Percentiles rank a stretch among this genome's conserved stretches.
Conservation (phyloP, 169 alveolate genomes). For the Fabrea salina region DNA sequence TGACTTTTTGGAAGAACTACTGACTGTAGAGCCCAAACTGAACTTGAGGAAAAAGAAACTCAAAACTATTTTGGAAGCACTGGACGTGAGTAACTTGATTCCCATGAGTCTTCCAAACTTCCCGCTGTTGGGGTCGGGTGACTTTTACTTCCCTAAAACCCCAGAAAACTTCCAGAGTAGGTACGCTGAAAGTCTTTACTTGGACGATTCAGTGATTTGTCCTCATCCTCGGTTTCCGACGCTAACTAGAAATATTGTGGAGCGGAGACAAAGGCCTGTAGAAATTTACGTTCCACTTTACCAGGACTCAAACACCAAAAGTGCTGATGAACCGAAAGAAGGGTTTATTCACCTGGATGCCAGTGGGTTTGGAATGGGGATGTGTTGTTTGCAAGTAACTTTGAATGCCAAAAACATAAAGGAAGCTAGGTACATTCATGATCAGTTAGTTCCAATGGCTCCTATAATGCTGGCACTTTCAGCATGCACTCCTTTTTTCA, state of each 20-base stretch:
- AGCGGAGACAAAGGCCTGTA: constrained; percentile 52
- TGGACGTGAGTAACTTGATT: not conserved
- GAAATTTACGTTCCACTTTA: constrained; percentile 70
- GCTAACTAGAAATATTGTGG: constrained; percentile 81
- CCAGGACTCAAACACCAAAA: constrained; percentile 66
- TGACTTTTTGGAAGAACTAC: constrained; percentile 1
- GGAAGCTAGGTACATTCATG: constrained; percentile 91
- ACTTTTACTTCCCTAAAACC: constrained; percentile 8
- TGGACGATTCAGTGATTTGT: constrained; percentile 82
- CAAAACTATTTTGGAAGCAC: not conserved
- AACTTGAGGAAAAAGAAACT: constrained; percentile 25
- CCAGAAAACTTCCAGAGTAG: not conserved
- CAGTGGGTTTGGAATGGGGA: constrained; percentile 96
- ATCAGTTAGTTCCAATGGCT: constrained; percentile 89
- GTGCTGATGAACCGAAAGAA: constrained; percentile 72
- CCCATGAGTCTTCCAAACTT: constrained; percentile 20
- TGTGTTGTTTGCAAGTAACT: constrained; percentile 91
- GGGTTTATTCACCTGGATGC: constrained; percentile 92
- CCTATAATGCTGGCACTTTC: constrained; percentile 92
- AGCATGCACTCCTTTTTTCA: constrained; percentile 90
- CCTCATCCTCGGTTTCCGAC: constrained; percentile 91
- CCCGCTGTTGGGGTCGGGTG: constrained; percentile 44
- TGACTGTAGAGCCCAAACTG: constrained; percentile 8
- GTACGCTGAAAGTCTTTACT: constrained; percentile 43
- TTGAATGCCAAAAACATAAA: constrained; percentile 75